A percentile compares a stretch with the other conserved stretches of the same genome.
Conservation (phyloP, 1,284 basidiomycete genomes). For the Ceratobasidium sp. region DNA sequence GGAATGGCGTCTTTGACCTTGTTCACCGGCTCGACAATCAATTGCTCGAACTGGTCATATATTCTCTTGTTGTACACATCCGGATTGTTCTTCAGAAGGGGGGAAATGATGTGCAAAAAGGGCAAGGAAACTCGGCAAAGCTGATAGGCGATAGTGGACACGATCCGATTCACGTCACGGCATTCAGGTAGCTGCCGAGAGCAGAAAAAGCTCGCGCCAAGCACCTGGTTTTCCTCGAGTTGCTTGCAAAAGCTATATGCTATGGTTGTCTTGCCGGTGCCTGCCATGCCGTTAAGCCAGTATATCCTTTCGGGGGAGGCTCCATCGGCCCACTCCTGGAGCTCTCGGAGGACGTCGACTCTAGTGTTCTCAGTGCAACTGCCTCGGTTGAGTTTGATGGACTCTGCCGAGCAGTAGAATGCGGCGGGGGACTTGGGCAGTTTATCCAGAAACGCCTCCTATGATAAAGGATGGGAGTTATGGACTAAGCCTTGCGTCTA, state of each 20-base stretch:
- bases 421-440: background rate
- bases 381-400: background rate
- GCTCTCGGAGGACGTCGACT: background rate
- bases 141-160: background rate
- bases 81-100: background rate
- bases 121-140: background rate
- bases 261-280: conserved; percentile 1
- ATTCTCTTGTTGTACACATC: background rate
- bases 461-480: too few species aligned
- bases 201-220: conserved; percentile 6
- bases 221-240: background rate
- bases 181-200: too few species aligned
- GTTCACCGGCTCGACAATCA: background rate
- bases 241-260: background rate
- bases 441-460: background rate
- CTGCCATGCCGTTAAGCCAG: conserved; percentile 20
- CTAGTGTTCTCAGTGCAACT: conserved; percentile 12
- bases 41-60: background rate
- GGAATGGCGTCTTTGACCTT: background rate
- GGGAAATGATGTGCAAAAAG: background rate
- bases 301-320: background rate
- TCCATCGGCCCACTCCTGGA: background rate
- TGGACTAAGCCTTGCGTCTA: too few species aligned
- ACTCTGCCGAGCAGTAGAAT: conserved; percentile 2
- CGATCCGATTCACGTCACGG: conserved; percentile 1